These are phyloP conservation scores for Chalara sp. DNA, from an alignment of 2,329 filamentous ascomycete species.

Conservation along the genomic window DNA sequence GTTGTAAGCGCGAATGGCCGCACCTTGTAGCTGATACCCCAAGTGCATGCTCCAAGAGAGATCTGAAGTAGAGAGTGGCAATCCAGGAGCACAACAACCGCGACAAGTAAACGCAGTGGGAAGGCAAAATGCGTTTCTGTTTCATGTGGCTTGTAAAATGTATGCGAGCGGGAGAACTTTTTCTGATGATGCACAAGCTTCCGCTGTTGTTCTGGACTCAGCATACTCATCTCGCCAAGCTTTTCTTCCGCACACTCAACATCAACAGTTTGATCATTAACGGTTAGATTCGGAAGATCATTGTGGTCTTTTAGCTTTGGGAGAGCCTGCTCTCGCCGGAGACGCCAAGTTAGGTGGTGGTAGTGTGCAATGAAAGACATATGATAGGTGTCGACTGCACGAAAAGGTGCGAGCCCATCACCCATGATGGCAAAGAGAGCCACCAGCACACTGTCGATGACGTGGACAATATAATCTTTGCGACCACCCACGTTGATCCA, in stretches of 20 bases:
- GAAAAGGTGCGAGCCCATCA: constrained; percentile 67
- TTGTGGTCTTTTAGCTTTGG: constrained; percentile 54
- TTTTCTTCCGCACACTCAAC: constrained; percentile 22
- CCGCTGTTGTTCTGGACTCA: constrained; percentile 59
- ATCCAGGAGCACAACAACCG: constrained; percentile 73
- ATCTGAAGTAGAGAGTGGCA: constrained; percentile 77
- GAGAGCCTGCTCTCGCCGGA: constrained; percentile 48
- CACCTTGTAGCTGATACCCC: constrained; percentile 65
- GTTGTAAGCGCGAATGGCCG: constrained; percentile 71
- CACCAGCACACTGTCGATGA: constrained; percentile 66
- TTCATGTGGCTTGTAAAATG: constrained; percentile 85
- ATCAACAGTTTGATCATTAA: constrained; percentile 16
- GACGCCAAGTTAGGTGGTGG: constrained; percentile 53
- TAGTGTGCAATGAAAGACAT: constrained; percentile 62
- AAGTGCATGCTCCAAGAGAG: constrained; percentile 69
- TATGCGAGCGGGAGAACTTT: constrained; percentile 77
- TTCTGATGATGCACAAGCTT: constrained; percentile 69
- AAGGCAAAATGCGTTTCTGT: constrained; percentile 77
- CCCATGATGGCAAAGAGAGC: constrained; percentile 66
- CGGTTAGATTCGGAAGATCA: constrained; percentile 41
- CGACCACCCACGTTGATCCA: constrained; percentile 77
- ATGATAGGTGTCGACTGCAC: constrained; percentile 77
- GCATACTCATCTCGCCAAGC: constrained; percentile 47
- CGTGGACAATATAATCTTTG: constrained; percentile 62
- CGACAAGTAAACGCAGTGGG: constrained; percentile 64